A percentile compares a stretch with the other conserved stretches of the same genome.
phyloP scores from a whole-genome alignment of 495 filamentous ascomycete genomes.

The Halenospora varia region DNA sequence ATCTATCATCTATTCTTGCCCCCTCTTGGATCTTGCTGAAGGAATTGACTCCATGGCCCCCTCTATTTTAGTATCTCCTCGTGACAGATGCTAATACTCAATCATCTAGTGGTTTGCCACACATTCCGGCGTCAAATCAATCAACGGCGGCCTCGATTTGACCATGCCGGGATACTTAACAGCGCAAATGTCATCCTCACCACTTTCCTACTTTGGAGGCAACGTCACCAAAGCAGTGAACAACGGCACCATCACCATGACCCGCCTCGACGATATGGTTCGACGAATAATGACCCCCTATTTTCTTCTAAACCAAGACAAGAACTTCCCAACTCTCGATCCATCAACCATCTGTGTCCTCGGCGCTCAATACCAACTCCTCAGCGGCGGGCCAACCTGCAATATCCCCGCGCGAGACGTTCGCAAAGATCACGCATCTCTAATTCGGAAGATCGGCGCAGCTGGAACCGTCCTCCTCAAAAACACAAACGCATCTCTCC shows the following conservation, averaged over 20 bases:
- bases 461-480: constrained; percentile 58
- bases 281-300: constrained; percentile 88
- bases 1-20: no score
- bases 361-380: constrained; percentile 41
- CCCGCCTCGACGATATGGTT: constrained; percentile 86
- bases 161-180: constrained; percentile 82
- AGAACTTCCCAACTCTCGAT: constrained; percentile 61
- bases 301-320: constrained; percentile 69
- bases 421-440: constrained; percentile 30
- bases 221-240: constrained; percentile 81
- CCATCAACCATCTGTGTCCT: constrained; percentile 42
- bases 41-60: no score
- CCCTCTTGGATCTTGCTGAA: no score
- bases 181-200: constrained; percentile 59
- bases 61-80: no score
- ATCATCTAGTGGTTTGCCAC: constrained; percentile 71
- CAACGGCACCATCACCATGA: constrained; percentile 84
- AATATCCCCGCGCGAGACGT: constrained; percentile 50
- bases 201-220: constrained; percentile 71
- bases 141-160: constrained; percentile 86
- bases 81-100: not conserved
- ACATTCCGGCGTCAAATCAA: constrained; percentile 72
- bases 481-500: constrained; percentile 51
- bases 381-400: no score
- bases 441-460: constrained; percentile 10